Base-by-base conservation (phyloP, 164 flowering plant genomes). In the Vitis rupestris region DNA sequence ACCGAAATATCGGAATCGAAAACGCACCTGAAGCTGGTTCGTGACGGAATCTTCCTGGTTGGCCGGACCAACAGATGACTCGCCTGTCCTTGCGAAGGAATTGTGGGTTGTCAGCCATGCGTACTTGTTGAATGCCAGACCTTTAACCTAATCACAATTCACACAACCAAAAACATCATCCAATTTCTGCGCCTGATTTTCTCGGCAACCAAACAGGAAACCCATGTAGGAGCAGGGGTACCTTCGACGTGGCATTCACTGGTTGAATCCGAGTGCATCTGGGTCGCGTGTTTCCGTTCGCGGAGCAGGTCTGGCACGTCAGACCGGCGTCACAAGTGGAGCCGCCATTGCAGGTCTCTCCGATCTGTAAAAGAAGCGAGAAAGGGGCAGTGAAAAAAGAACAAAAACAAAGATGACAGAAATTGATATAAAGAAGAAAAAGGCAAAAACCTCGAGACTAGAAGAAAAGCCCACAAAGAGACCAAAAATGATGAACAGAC, bases 91-190 rank as follows among this genome's bases (percentile, higher is more conserved):
- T 37, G 90, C 83, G 68, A 9, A 89, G 13, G 91, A 84, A 59
- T 89, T 89, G 82, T 89, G 94, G 16, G 88, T 87, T 37, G 91
- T 87, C 53, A 89, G 61, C 91, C 91, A 89, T 57, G 91, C 77
- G 57, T 89, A 89, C 59, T 67, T 72, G 63, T 89, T 87, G 66
- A 79, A 89, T 7, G 90, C 80, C 67, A 89, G 69, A 10, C 82
- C 86, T 16, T 75, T 84, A 48, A 85, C 93, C 91, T 89, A 64
- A 65, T 7, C 63, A 64, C 23, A 49, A 23, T 11, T 12, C 52
- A 16, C 67, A 50, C 23, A 16, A 65, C 4, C 2, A 23, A 50
- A 68, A n/a, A 50, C 19, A 23, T 59, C 3, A 66, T 50, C 11
- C 50, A 65, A 10, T 14, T 4, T 13, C 31, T 12, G 31, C 11